Conservation (phyloP, 495 filamentous ascomycete species). For the Penicillium macrosclerotiorum region DNA sequence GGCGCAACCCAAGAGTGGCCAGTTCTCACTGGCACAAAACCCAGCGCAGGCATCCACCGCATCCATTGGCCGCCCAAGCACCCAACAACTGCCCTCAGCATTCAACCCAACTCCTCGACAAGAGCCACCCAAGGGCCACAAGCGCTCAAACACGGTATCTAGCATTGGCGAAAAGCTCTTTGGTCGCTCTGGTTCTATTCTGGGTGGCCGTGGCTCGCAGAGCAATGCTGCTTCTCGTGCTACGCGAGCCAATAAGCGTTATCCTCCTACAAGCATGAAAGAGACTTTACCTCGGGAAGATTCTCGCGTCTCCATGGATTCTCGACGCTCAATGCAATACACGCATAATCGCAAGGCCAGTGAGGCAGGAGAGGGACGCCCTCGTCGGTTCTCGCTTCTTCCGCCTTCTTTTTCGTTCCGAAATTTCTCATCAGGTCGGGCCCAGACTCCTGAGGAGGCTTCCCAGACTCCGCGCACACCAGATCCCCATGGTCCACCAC, state of each 20-base stretch:
- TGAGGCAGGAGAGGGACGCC: slow-evolving; percentile 76
- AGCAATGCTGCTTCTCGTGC: slow-evolving; percentile 23
- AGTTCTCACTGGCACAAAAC: slow-evolving; percentile 67
- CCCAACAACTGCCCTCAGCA: slow-evolving; percentile 44
- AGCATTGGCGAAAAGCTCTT: slow-evolving; percentile 76
- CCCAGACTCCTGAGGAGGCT: slow-evolving; percentile 40
- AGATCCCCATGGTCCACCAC: slow-evolving; percentile 26
- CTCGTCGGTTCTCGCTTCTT: slow-evolving; percentile 74
- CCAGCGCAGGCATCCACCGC: slow-evolving; percentile 24
- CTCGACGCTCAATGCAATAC: slow-evolving; percentile 72
- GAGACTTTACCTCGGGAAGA: slow-evolving; percentile 53
- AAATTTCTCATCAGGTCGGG: slow-evolving; percentile 45
- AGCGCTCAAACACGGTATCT: slow-evolving; percentile 85
- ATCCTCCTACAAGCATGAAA: slow-evolving; percentile 79
- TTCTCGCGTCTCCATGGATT: slow-evolving; percentile 76
- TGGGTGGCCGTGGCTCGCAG: slow-evolving; percentile 57
- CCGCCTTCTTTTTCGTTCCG: slow-evolving; percentile 70
- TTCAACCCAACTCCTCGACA: slow-evolving; percentile 46
- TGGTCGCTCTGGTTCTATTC: slow-evolving; percentile 74
- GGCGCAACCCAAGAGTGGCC: slow-evolving; percentile 75
- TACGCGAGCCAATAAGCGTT: slow-evolving; percentile 47
- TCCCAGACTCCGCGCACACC: slow-evolving; percentile 27
- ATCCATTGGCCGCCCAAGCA: slow-evolving; percentile 61
- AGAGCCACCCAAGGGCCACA: slow-evolving; percentile 68
- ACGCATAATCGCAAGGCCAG: slow-evolving; percentile 76